phyloP scores from a whole-genome alignment of 768 basidiomycete genomes.

The Leccinum olivaceopallidum region DNA sequence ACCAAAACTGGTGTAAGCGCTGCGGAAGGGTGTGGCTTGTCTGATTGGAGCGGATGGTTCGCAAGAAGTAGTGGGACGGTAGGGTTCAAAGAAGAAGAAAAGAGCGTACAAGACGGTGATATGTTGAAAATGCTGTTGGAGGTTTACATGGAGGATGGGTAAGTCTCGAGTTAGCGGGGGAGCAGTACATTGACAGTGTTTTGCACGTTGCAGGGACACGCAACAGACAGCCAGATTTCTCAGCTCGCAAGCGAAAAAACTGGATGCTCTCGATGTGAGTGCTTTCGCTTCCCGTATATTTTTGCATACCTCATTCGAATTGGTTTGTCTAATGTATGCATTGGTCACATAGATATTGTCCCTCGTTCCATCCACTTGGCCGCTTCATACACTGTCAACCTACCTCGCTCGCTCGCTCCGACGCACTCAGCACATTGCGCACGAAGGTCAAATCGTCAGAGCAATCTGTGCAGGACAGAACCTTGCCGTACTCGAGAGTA shows the following conservation, averaged over 20 bases:
- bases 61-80: conserved; percentile 49
- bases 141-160: conserved; percentile 83
- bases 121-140: conserved; percentile 72
- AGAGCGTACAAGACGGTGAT: conserved; percentile 49
- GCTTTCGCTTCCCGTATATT: conserved; percentile 1
- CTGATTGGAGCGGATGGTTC: conserved; percentile 34
- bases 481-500: conserved; percentile 62
- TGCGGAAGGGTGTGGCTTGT: conserved; percentile 54
- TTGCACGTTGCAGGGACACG: conserved; percentile 41
- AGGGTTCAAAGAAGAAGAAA: conserved; percentile 39
- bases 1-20: conserved; percentile 48
- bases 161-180: conserved; percentile 28
- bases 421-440: conserved; percentile 65
- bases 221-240: conserved; percentile 68
- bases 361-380: conserved; percentile 74
- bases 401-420: conserved; percentile 82
- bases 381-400: conserved; percentile 66
- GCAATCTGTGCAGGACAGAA: conserved; percentile 80
- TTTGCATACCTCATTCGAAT: neutral
- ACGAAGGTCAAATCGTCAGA: conserved; percentile 78
- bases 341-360: conserved; percentile 52
- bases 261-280: conserved; percentile 78
- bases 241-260: conserved; percentile 75
- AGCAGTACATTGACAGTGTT: neutral
- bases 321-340: conserved; percentile 1